phyloP scores from a whole-genome alignment of 345 rosid species.

The Linum lewisii region DNA sequence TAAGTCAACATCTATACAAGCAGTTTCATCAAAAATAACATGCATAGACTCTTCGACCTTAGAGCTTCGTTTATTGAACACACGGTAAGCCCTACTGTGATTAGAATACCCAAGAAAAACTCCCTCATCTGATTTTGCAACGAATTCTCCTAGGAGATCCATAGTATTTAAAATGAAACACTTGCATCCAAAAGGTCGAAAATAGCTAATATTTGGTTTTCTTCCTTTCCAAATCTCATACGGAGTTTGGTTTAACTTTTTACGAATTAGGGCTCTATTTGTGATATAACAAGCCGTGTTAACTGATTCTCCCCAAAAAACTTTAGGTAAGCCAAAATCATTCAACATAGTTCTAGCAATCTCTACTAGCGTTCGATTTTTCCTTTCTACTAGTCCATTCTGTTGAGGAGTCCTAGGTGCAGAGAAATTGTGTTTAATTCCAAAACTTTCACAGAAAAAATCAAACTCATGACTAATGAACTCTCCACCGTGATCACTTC shows the following conservation, averaged over 20 bases:
- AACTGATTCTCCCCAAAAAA: background rate
- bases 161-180: background rate
- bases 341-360: background rate
- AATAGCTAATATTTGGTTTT: background rate
- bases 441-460: background rate
- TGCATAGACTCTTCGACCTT: background rate
- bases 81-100: background rate
- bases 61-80: background rate
- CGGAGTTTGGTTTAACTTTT: background rate
- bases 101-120: background rate
- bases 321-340: background rate
- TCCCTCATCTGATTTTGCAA: background rate
- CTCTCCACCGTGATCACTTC: background rate
- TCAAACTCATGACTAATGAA: background rate
- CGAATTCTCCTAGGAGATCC: background rate
- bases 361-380: background rate
- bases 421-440: background rate
- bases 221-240: background rate
- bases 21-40: background rate
- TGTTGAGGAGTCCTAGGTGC: background rate
- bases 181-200: background rate
- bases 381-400: background rate
- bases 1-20: too few relatives aligned
- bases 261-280: background rate
- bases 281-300: background rate